Evolutionary conservation across 495 filamentous ascomycete genomes (phyloP).

Genomic region (Penicillium longicatenatum): DNA sequence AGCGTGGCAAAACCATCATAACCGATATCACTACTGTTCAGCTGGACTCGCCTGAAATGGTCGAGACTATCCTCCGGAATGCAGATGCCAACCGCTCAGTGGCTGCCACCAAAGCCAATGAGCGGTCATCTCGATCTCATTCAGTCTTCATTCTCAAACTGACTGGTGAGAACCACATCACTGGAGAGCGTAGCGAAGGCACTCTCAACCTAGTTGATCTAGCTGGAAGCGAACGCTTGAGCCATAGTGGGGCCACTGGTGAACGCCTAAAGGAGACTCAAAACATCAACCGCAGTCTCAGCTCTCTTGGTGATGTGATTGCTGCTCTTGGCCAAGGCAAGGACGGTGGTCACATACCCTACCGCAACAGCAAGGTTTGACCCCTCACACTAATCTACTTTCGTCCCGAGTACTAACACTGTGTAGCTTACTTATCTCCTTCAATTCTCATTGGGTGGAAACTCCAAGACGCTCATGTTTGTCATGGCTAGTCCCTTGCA

Average conservation of each 20-base stretch:
- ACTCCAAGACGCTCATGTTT: conserved; percentile 98
- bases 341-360: conserved; percentile 85
- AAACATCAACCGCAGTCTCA: conserved; percentile 93
- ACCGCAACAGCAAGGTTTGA: conserved; percentile 88
- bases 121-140: conserved; percentile 90
- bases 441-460: conserved; percentile 92
- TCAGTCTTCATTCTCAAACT: conserved; percentile 96
- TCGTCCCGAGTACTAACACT: conserved; percentile 8
- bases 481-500: conserved; percentile 95
- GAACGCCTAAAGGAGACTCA: conserved; percentile 92
- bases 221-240: conserved; percentile 88
- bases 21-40: conserved; percentile 78
- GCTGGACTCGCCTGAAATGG: conserved; percentile 75
- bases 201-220: conserved; percentile 96
- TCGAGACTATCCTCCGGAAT: conserved; percentile 73
- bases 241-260: conserved; percentile 79
- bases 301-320: conserved; percentile 93
- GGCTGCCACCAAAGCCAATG: conserved; percentile 94
- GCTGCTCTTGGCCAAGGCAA: conserved; percentile 84
- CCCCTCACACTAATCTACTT: neutral
- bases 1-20: conserved; percentile 78
- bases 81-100: conserved; percentile 86
- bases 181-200: conserved; percentile 83
- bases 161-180: conserved; percentile 75
- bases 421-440: conserved; percentile 86